A percentile compares a stretch with the other conserved stretches of the same genome.
Conservation (phyloP, 192 early-diverging fungal genomes). For the Spizellomyces punctatus region DNA sequence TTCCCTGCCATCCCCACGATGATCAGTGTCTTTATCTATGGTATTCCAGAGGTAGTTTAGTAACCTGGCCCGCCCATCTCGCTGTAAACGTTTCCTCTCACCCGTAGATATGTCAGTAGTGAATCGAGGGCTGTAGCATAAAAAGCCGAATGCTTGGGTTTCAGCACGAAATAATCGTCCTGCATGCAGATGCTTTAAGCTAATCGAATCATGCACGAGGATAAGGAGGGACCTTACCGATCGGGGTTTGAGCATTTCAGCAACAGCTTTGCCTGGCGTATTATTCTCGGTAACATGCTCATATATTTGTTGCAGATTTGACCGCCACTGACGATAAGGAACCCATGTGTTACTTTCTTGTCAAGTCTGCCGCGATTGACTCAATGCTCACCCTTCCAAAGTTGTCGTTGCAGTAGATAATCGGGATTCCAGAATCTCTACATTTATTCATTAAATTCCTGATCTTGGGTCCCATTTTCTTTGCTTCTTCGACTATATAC, state of each 20-base stretch:
- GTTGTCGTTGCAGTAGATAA: conserved; percentile 29
- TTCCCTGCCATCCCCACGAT: conserved; percentile 30
- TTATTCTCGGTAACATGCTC: conserved; percentile 3
- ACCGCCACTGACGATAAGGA: conserved; percentile 18
- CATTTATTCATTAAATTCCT: neutral
- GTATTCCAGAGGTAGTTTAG: neutral
- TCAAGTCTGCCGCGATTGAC: neutral
- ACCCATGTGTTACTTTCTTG: neutral
- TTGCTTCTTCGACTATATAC: conserved; percentile 13
- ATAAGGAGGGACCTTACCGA: neutral
- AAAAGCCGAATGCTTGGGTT: conserved; percentile 30
- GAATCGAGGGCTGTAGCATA: conserved; percentile 21
- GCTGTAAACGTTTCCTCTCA: neutral
- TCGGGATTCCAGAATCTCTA: conserved; percentile 7
- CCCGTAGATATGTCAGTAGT: conserved; percentile 18
- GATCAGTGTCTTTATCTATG: conserved; percentile 18
- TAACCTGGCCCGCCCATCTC: neutral
- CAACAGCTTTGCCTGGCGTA: conserved; percentile 19
- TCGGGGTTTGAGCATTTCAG: conserved; percentile 18
- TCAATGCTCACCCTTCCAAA: conserved; percentile 16
- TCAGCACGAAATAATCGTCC: conserved; percentile 27
- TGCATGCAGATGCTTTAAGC: neutral
- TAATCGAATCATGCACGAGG: neutral
- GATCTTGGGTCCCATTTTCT: conserved; percentile 23
- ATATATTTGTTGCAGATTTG: conserved; percentile 18